Evolutionary conservation across 768 basidiomycete species (phyloP).

Genomic region (Suillus tomentosus): DNA sequence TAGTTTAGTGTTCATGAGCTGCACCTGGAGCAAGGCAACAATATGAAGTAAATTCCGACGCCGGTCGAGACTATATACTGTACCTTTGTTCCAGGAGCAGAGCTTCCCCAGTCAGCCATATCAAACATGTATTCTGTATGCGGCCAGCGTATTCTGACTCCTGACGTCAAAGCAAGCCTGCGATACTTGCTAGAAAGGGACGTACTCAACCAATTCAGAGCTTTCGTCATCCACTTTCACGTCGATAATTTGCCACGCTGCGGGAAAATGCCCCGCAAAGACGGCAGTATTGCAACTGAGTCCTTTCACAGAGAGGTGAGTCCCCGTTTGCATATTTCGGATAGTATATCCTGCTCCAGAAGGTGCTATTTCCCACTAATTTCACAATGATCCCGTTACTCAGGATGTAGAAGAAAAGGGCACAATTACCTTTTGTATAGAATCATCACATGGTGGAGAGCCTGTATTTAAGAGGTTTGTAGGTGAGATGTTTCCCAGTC

Average conservation of each 20-base stretch:
- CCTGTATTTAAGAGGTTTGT: slow-evolving; percentile 17
- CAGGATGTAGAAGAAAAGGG: background rate
- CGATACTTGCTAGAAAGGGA: background rate
- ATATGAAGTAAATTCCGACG: background rate
- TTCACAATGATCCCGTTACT: background rate
- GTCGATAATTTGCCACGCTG: slow-evolving; percentile 30
- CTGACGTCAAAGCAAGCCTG: background rate
- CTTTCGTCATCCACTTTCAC: slow-evolving; percentile 30
- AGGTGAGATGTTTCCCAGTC: background rate
- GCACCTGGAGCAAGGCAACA: background rate
- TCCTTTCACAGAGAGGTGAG: slow-evolving; percentile 28
- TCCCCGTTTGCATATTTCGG: slow-evolving; percentile 33
- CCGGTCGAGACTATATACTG: background rate
- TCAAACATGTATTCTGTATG: slow-evolving; percentile 31
- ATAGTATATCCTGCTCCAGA: slow-evolving; percentile 33
- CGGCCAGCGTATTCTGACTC: slow-evolving; percentile 31
- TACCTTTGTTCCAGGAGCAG: slow-evolving; percentile 34
- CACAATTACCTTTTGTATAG: slow-evolving; percentile 29
- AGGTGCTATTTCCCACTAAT: slow-evolving; percentile 32
- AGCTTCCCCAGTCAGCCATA: slow-evolving; percentile 25
- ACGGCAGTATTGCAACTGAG: slow-evolving; percentile 3
- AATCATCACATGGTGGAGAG: slow-evolving; percentile 32
- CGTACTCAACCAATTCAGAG: slow-evolving; percentile 29
- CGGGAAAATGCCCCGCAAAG: slow-evolving; percentile 30
- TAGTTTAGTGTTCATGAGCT: background rate